Evolutionary conservation across 2,329 filamentous ascomycete genomes (phyloP), one percentile per base, ranked within the genome.

Genomic region (Lasiodiplodia hormozganensis): DNA sequence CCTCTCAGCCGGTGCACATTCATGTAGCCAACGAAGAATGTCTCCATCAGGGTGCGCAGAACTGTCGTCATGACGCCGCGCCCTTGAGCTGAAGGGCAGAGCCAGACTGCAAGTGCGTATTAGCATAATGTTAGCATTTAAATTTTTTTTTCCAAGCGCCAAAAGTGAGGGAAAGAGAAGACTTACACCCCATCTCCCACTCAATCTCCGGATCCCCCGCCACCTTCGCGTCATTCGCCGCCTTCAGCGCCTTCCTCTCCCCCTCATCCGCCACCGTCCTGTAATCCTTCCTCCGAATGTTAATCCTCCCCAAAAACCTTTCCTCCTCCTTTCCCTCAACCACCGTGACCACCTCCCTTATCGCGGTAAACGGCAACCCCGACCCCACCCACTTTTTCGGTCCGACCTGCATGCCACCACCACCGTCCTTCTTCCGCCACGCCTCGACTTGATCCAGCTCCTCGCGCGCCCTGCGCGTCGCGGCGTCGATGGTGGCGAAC

Each of bases 21-120:
- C 60, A 64, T 38, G 18, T 38, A 64, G 4, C 28, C 43, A 31
- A 64, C 60, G 36, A 64, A 52, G 28, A 52, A 52, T 7, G 47
- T 25, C 2, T 52, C 31, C 25, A 64, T 28, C 11, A 38, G 25
- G 4, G 58, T 28, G 25, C 58, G 58, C 40, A 62, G 25, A 8
- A 62, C 58, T 18, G 28, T 28, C 1, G 58, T 23, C 58, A 62
- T 62, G 25, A 51, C 21, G 4, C 58, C 58, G 8, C 40, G 58
- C 1, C 40, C 25, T 2, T 49, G 58, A 4, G 18, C 58, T 25
- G 7, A 18, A 18, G 57, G 38, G 4, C 16, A 25, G 23, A 62
- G 57, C 57, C 57, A 62, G 16, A 49, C 57, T 62, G 25, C 10
- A 34, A 14, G 6, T 10, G 16, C 6, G 11, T 4, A n/a, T 38